Evolutionary conservation across 805 yeast species (phyloP).

Genomic region (Torulaspora gathmanii): DNA sequence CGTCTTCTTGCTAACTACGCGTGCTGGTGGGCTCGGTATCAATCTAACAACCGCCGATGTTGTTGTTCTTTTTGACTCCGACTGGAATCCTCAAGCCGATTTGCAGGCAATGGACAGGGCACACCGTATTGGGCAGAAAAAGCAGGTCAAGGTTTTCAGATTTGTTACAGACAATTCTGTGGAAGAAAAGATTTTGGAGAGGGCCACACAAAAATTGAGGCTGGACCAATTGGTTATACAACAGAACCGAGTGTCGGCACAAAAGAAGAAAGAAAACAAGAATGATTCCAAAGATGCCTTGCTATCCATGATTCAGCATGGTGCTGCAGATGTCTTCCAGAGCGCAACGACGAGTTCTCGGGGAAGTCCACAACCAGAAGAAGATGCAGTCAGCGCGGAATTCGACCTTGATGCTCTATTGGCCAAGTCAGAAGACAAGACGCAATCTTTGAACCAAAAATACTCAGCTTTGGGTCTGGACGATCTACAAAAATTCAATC

Average conservation of each 20-base stretch:
- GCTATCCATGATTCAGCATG: slow-evolving; percentile 76
- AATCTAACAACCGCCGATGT: slow-evolving; percentile 77
- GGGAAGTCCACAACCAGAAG: slow-evolving; percentile 30
- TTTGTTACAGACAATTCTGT: slow-evolving; percentile 77
- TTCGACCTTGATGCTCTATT: slow-evolving; percentile 59
- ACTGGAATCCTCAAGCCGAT: slow-evolving; percentile 89
- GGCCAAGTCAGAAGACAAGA: slow-evolving; percentile 56
- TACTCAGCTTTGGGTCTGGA: slow-evolving; percentile 66
- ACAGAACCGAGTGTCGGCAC: slow-evolving; percentile 49
- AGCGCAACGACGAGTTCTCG: slow-evolving; percentile 19
- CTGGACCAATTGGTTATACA: slow-evolving; percentile 79
- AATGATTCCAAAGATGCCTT: slow-evolving; percentile 60
- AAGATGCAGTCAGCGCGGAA: slow-evolving; percentile 37
- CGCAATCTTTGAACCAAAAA: slow-evolving; percentile 55
- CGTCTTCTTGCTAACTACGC: slow-evolving; percentile 69
- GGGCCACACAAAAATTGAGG: slow-evolving; percentile 76
- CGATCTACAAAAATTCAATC: slow-evolving; percentile 70
- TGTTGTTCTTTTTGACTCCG: slow-evolving; percentile 72
- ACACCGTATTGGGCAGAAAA: slow-evolving; percentile 81
- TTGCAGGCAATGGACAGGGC: slow-evolving; percentile 89
- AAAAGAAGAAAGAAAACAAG: slow-evolving; percentile 31
- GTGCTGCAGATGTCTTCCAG: slow-evolving; percentile 61
- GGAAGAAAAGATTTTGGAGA: slow-evolving; percentile 74
- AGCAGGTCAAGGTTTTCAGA: slow-evolving; percentile 75
- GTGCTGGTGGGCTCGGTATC: slow-evolving; percentile 90